Conservation (phyloP, 2,329 filamentous ascomycete genomes). For the Hypoxylon sp. region DNA sequence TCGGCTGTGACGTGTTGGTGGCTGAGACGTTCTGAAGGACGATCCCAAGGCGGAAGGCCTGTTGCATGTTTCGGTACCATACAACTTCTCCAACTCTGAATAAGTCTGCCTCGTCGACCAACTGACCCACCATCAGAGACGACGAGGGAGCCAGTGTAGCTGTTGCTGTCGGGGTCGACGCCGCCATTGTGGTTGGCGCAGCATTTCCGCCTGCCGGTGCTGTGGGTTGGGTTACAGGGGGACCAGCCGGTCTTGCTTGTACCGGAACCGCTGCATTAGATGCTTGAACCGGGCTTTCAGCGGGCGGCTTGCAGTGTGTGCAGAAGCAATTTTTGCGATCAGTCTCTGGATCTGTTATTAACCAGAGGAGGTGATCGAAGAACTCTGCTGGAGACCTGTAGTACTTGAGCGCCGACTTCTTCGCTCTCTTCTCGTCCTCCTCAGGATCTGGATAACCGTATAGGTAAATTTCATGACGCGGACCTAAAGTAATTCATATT, state of each 20-base stretch:
- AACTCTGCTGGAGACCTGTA: conserved; percentile 47
- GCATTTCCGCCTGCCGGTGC: conserved; percentile 1
- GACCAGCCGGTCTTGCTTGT: neutral
- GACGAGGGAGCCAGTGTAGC: neutral
- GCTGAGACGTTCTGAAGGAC: conserved; percentile 47
- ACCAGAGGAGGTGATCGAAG: conserved; percentile 47
- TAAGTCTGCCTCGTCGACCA: conserved; percentile 50
- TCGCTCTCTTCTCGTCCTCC: conserved; percentile 5
- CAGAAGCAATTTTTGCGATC: conserved; percentile 44
- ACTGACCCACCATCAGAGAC: too few relatives aligned
- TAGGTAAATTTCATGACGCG: conserved; percentile 37
- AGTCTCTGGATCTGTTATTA: conserved; percentile 32
- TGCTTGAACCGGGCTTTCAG: conserved; percentile 24
- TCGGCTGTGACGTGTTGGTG: neutral
- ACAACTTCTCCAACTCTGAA: conserved; percentile 65
- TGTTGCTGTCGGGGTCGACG: neutral
- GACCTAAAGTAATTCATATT: neutral
- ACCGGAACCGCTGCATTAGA: conserved; percentile 6
- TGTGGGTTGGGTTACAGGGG: neutral
- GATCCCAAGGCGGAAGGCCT: conserved; percentile 64
- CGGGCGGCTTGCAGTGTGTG: conserved; percentile 39
- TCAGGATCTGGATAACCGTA: conserved; percentile 45
- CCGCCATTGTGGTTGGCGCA: neutral
- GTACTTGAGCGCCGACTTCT: conserved; percentile 22
- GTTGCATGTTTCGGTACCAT: conserved; percentile 61